A percentile compares a stretch with the other conserved stretches of the same genome.
These are phyloP conservation scores for Zygosaccharomyces rouxii DNA, from an alignment of 805 yeast species.

Conservation along the genomic window DNA sequence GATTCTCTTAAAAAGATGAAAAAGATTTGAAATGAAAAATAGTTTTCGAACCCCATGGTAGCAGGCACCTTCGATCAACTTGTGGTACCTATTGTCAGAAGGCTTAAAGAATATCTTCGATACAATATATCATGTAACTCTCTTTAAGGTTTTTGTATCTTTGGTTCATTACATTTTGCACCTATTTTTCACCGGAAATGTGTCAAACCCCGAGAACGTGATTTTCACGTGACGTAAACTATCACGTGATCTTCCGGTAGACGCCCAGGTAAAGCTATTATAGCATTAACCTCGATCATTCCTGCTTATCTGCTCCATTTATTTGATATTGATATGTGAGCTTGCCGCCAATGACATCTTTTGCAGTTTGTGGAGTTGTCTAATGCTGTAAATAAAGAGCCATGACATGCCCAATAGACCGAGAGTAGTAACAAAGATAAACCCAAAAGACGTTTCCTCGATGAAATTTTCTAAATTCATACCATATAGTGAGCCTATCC, in stretches of 20 bases:
- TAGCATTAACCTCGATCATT: background rate
- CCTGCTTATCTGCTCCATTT: background rate
- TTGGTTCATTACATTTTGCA: background rate
- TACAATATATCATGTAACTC: background rate
- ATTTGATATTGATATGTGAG: conserved; percentile 11
- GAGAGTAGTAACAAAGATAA: conserved; percentile 42
- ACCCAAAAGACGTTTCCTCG: conserved; percentile 76
- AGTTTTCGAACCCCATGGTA: conserved; percentile 38
- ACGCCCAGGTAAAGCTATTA: no score
- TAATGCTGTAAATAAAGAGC: conserved; percentile 52
- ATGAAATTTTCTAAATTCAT: conserved; percentile 93
- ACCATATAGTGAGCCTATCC: conserved; percentile 84
- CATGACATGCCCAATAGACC: conserved; percentile 42
- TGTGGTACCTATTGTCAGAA: background rate
- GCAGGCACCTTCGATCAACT: background rate
- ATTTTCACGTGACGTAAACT: no score
- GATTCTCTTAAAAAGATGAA: conserved; percentile 72
- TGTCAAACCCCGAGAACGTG: no score
- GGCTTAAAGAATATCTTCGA: background rate
- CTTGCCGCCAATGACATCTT: conserved; percentile 64
- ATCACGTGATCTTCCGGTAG: conserved; percentile 1
- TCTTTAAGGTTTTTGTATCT: background rate
- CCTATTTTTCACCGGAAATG: conserved; percentile 2
- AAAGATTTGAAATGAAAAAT: conserved; percentile 68
- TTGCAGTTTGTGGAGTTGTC: conserved; percentile 59